A percentile compares a stretch with the other conserved stretches of the same genome.
Conservation (phyloP, 2,329 filamentous ascomycete species). For the Aspergillus brunneoviolaceus region DNA sequence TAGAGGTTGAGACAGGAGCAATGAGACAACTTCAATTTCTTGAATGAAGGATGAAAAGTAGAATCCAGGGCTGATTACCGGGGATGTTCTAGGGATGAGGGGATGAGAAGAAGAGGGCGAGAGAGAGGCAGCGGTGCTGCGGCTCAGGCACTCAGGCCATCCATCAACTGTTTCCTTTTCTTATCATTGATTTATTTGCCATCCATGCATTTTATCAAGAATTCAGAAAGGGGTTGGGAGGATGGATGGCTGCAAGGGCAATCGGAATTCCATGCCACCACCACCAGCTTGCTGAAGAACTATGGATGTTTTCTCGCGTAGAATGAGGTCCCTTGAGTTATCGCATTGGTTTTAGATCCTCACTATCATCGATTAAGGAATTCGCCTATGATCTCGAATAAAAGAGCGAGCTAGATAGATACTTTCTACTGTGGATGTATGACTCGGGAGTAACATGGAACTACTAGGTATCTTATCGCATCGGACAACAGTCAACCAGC, state of each 20-base stretch:
- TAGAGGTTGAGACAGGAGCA: neutral
- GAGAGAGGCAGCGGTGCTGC: neutral
- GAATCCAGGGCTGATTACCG: neutral
- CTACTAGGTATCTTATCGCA: too few relatives aligned
- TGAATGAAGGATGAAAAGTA: constrained; percentile 10
- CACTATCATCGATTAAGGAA: too few relatives aligned
- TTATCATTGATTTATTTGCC: neutral
- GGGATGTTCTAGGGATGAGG: constrained; percentile 6
- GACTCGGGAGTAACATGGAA: too few relatives aligned
- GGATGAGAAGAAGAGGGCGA: neutral
- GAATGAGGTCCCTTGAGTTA: too few relatives aligned
- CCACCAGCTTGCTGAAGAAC: neutral
- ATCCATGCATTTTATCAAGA: neutral
- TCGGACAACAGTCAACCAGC: too few relatives aligned
- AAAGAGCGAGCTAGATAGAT: too few relatives aligned
- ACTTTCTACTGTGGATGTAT: too few relatives aligned
- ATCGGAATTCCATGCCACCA: neutral
- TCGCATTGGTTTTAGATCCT: too few relatives aligned
- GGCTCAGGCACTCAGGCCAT: neutral
- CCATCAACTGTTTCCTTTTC: neutral
- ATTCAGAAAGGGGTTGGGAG: neutral
- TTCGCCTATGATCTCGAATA: too few relatives aligned
- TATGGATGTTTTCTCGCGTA: too few relatives aligned
- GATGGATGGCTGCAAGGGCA: constrained; percentile 1
- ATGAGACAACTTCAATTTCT: neutral